phyloP scores from a whole-genome alignment of 176 grass and related monocot genomes.

The Musa schizocarpa region DNA sequence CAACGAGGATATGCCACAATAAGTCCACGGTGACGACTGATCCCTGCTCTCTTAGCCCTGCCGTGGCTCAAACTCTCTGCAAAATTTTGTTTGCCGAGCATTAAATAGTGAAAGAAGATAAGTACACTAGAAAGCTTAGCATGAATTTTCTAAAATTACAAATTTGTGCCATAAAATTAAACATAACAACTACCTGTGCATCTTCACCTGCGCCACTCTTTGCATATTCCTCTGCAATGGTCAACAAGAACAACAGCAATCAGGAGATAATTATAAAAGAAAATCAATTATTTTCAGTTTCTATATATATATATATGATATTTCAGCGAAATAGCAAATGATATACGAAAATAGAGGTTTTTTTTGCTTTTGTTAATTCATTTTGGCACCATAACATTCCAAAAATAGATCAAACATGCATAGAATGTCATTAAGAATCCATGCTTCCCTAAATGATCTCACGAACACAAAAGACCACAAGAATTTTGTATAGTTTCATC shows the following conservation, averaged over 20 bases:
- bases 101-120: background rate
- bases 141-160: background rate
- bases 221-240: background rate
- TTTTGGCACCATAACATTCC: no score
- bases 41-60: background rate
- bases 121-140: background rate
- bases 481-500: no score
- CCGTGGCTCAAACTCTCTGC: background rate
- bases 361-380: no score
- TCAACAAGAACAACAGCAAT: background rate
- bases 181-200: background rate
- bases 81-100: background rate
- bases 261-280: background rate
- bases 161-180: background rate
- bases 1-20: background rate
- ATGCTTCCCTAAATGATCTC: no score
- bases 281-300: background rate
- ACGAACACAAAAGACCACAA: no score
- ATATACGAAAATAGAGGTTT: no score
- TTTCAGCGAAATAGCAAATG: background rate
- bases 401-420: no score
- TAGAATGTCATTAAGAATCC: no score
- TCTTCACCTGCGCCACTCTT: slow-evolving; percentile 6
- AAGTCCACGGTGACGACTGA: background rate
- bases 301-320: background rate